Conservation (phyloP, 176 grass and related monocot genomes). For the Ampelocalamus luodianensis region DNA sequence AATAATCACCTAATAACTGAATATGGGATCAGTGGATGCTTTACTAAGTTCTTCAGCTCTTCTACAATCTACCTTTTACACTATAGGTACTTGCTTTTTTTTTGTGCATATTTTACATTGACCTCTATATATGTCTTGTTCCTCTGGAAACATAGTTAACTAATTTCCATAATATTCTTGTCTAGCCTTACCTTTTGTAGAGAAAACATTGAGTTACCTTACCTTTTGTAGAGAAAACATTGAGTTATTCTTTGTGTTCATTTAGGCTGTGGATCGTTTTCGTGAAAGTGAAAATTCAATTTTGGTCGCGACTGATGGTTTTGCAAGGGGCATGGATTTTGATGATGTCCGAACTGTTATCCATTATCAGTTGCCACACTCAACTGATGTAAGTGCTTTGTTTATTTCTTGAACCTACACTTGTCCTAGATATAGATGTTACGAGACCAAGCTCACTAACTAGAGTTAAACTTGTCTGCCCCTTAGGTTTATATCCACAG, state of each 20-base stretch:
- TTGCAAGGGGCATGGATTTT: conserved; percentile 90
- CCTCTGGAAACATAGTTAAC: neutral
- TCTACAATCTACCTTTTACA: neutral
- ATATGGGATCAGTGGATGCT: neutral
- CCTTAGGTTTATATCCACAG: conserved; percentile 93
- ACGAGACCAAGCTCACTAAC: conserved; percentile 37
- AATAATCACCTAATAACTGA: conserved; percentile 7
- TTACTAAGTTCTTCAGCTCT: conserved; percentile 2
- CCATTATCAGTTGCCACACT: conserved; percentile 92
- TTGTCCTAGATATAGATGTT: neutral
- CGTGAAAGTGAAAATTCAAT: conserved; percentile 75
- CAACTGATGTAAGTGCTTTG: conserved; percentile 70
- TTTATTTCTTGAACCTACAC: conserved; percentile 24
- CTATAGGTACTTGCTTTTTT: neutral
- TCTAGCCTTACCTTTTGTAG: conserved; percentile 24
- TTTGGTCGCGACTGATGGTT: conserved; percentile 87
- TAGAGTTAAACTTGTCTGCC: conserved; percentile 13
- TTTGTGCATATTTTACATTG: conserved; percentile 24
- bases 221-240: conserved; percentile 18
- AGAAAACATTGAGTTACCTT: conserved; percentile 16
- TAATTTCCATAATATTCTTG: neutral
- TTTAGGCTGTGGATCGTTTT: conserved; percentile 86
- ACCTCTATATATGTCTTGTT: neutral
- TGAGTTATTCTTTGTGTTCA: conserved; percentile 33
- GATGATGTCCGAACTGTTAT: conserved; percentile 87